phyloP scores from a whole-genome alignment of 2,329 filamentous ascomycete species.

The Cadophora sp. region DNA sequence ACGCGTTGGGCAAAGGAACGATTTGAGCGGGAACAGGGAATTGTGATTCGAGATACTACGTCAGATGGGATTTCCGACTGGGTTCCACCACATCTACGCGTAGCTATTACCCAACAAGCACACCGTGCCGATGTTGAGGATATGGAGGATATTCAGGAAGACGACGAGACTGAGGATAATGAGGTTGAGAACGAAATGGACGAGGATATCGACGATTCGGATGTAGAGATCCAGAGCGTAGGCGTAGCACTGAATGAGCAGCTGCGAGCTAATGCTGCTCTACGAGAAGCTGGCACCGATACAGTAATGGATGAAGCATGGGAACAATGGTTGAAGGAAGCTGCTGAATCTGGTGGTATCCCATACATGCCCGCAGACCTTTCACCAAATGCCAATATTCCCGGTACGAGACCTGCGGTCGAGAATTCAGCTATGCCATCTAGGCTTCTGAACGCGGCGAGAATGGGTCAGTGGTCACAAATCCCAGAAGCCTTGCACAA shows the following conservation, averaged over 20 bases:
- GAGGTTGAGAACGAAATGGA: constrained; percentile 50
- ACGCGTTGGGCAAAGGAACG: constrained; percentile 84
- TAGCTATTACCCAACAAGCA: constrained; percentile 29
- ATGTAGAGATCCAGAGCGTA: constrained; percentile 62
- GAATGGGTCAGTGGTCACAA: constrained; percentile 62
- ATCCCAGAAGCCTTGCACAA: constrained; percentile 63
- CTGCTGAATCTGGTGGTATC: constrained; percentile 67
- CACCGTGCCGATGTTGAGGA: constrained; percentile 39
- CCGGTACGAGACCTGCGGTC: constrained; percentile 47
- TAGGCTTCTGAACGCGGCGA: constrained; percentile 60
- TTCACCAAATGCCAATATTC: constrained; percentile 43
- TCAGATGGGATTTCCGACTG: constrained; percentile 71
- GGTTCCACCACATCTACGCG: constrained; percentile 54
- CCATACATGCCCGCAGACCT: constrained; percentile 51
- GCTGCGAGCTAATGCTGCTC: constrained; percentile 68
- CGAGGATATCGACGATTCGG: constrained; percentile 56
- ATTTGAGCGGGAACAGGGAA: constrained; percentile 77
- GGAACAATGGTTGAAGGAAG: constrained; percentile 78
- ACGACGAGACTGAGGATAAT: constrained; percentile 44
- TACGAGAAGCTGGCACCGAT: constrained; percentile 64
- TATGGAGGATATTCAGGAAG: constrained; percentile 48
- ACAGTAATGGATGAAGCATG: constrained; percentile 72
- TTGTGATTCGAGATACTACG: constrained; percentile 74
- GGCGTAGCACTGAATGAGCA: constrained; percentile 68
- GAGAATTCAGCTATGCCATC: constrained; percentile 52